Base-by-base conservation (phyloP, 2,329 filamentous ascomycete genomes). In the Didymosphaeria variabile region DNA sequence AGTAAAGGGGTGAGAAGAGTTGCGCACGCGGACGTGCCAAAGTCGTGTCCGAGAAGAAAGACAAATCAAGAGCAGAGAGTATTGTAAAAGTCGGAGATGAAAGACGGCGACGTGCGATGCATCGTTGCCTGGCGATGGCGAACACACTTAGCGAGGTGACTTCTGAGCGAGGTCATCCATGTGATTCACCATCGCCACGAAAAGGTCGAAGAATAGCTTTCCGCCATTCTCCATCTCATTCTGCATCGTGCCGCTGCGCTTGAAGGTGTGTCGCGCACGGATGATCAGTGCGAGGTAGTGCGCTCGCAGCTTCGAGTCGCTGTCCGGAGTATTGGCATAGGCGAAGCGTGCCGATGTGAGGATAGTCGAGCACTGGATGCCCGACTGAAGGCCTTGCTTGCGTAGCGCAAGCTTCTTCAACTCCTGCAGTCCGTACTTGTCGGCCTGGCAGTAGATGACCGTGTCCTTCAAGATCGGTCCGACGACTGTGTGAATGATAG, bases 271-370 rank as follows among this genome's bases (percentile, higher is more conserved):
- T 67, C 94, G 88, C 70, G 90, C 92, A 67, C 93, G 89, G 75
- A 97, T 96, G 79, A 97, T 97, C 74, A 97, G 88, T 19, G 94
- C 93, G 40, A 97, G 88, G 71, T 97, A 97, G 79, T 97, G 93
- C 26, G 93, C 93, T 61, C 94, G 87, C 57, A 97, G 85, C 79
- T 94, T 94, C n/a, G 91, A 94, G 82, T 97, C 94, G 23, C 85
- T 91, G 75, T 97, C 92, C 3, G 93, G 92, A 0, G 94, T 97
- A 79, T 97, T 88, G 71, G 88, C 88, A 76, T 97, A 97, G 21
- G 93, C 93, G 72, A 91, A 97, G 55, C 93, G 88, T n/a, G 94
- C 94, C 50, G 91, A 95, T 0, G 91, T 84, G 23, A 97, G 83
- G 72, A 97, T 97, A 62, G 91, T 96, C 80, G 88, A 90, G 80